Evolutionary conservation across 2,329 filamentous ascomycete species (phyloP).

Genomic region (Sporothrix sp.): DNA sequence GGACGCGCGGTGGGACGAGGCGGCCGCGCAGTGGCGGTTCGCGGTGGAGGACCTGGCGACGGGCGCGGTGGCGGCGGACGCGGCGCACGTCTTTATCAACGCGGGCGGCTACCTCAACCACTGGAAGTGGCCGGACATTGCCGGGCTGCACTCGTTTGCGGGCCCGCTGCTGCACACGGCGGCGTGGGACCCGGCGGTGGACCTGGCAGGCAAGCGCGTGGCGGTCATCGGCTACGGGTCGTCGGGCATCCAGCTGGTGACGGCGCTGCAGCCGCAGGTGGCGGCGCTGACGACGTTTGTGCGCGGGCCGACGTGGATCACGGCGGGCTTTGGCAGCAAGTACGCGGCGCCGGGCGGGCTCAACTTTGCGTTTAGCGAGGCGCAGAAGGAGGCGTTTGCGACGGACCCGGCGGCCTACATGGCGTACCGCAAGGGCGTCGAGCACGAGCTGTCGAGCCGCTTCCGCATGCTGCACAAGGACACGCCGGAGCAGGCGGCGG

Average conservation of each 20-base stretch:
- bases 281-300: constrained; percentile 20
- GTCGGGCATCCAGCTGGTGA: constrained; percentile 20
- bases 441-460: constrained; percentile 15
- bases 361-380: constrained; percentile 8
- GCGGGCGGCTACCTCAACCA: constrained; percentile 40
- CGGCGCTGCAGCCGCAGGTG: constrained; percentile 28
- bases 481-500: constrained; percentile 14
- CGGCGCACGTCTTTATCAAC: constrained; percentile 40
- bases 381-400: constrained; percentile 12
- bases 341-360: constrained; percentile 37
- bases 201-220: constrained; percentile 10
- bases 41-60: constrained; percentile 4
- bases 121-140: constrained; percentile 33
- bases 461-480: constrained; percentile 15
- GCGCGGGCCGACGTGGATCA: constrained; percentile 42
- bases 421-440: constrained; percentile 16
- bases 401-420: constrained; percentile 14
- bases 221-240: constrained; percentile 16
- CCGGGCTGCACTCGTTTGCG: constrained; percentile 14
- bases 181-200: constrained; percentile 19
- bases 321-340: constrained; percentile 48
- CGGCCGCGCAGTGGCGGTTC: constrained; percentile 9
- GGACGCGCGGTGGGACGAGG: constrained; percentile 14
- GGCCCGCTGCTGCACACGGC: constrained; percentile 16
- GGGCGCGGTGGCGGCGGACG: constrained; percentile 13